Conservation (phyloP, 2,329 filamentous ascomycete species). For the Pyrenophora teres region DNA sequence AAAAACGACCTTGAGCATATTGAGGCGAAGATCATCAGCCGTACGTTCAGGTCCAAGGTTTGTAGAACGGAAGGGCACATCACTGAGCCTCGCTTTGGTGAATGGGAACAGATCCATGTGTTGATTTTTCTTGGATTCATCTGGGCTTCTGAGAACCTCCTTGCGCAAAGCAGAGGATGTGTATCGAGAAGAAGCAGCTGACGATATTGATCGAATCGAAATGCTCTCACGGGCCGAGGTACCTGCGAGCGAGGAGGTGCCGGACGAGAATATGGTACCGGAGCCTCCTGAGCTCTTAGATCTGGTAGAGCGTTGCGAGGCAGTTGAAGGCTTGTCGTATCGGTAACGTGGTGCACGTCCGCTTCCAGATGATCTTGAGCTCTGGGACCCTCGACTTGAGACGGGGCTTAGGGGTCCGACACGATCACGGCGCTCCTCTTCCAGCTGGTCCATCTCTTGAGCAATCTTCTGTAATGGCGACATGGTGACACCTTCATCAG, state of each 20-base stretch:
- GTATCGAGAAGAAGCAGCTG: constrained; percentile 51
- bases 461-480: constrained; percentile 77
- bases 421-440: constrained; percentile 64
- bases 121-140: constrained; percentile 62
- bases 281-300: constrained; percentile 48
- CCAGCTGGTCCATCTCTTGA: constrained; percentile 69
- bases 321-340: constrained; percentile 50
- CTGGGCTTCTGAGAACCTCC: constrained; percentile 78
- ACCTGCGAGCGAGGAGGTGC: constrained; percentile 58
- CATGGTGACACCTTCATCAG: constrained; percentile 64
- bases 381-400: constrained; percentile 67
- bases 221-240: constrained; percentile 57
- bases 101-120: constrained; percentile 84
- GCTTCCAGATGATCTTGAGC: constrained; percentile 59
- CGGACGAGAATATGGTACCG: constrained; percentile 70
- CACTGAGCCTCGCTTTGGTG: constrained; percentile 77
- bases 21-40: constrained; percentile 76
- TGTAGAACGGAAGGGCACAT: constrained; percentile 79
- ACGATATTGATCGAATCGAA: constrained; percentile 59
- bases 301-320: constrained; percentile 24
- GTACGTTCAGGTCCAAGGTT: constrained; percentile 55
- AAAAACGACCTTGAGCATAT: constrained; percentile 94
- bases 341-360: constrained; percentile 52
- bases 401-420: constrained; percentile 70
- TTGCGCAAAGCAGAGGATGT: constrained; percentile 74